Base-by-base conservation (phyloP, 257 asterid species). In the Fraxinus cuspidata region DNA sequence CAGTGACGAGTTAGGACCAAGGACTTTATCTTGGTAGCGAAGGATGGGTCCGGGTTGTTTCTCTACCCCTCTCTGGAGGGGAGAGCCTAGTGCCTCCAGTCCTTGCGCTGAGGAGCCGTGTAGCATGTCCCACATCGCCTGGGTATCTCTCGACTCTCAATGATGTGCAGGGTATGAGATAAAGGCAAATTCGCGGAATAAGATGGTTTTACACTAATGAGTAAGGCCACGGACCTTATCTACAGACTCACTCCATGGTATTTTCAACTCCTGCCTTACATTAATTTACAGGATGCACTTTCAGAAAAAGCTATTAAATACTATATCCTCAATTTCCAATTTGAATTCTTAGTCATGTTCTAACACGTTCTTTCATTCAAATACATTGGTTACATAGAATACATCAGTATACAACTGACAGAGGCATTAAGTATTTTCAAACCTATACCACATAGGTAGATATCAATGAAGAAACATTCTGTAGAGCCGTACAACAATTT, bases 371-470 rank as follows among this genome's bases (percentile, higher is more conserved):
- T 47, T 47, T 47, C 58, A 47, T 47, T 47, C 58, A 47, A 47
- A 7, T 15, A 47, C 21, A 16, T 15, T 47, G 7, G 58, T 47
- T 47, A 47, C 58, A 37, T 32, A 47, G 21, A 38, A 23, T 12
- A 68, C 38, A 37, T 65, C n/a, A 77, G 51, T 64, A 40, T 49
- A 77, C 13, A 38, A 65, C 16, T 28, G 19, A 63, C 56, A 38
- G 56, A 25, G 49, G 53, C 70, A 49, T 70, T 67, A 49, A 60
- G 68, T 35, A 47, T 47, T 47, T 71, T 47, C 38, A 74, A 28
- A 53, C 19, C 67, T 53, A 28, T 35, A 73, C 65, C 12, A n/a
- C 76, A 72, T 19, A 7, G 27, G 65, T 56, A 56, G 11, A n/a
- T 53, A 53, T 53, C 64, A 19, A 53, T 19, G 15, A 8, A 40